Conservation (phyloP, 345 rosid species). For the Iberis pinnata region DNA sequence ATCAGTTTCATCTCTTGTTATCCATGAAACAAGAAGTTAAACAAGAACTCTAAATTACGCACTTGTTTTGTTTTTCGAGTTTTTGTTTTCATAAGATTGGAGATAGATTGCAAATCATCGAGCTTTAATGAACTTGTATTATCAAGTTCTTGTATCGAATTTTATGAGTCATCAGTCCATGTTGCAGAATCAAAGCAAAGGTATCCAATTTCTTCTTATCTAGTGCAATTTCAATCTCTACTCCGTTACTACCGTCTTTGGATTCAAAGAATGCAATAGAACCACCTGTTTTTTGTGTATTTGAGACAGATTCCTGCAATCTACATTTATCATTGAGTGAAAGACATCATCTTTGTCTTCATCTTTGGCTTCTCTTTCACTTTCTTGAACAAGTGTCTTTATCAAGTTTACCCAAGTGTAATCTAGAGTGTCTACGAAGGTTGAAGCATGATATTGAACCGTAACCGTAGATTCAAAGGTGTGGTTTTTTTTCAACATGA, state of each 20-base stretch:
- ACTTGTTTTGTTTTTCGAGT: too few species aligned
- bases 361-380: background rate
- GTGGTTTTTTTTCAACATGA: too few species aligned
- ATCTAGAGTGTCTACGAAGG: slow-evolving; percentile 33
- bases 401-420: slow-evolving; percentile 33
- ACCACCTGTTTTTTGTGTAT: slow-evolving; percentile 19
- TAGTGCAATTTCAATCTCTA: slow-evolving; percentile 20
- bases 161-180: too few species aligned
- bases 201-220: slow-evolving; percentile 2
- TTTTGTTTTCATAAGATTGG: background rate
- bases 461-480: too few species aligned
- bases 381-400: slow-evolving; percentile 15
- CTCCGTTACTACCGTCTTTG: slow-evolving; percentile 20
- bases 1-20: slow-evolving; percentile 6
- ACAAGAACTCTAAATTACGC: background rate
- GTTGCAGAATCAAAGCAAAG: background rate
- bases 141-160: too few species aligned
- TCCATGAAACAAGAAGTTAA: slow-evolving; percentile 14
- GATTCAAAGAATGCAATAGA: slow-evolving; percentile 21
- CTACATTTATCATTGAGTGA: slow-evolving; percentile 24
- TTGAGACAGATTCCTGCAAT: slow-evolving; percentile 31
- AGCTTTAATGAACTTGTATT: background rate
- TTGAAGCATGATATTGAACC: slow-evolving; percentile 10
- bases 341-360: slow-evolving; percentile 6
- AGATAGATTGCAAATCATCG: too few species aligned